These are phyloP conservation scores for Globisporangium parvum DNA, from an alignment of 352 stramenopile species.

Conservation along the genomic window DNA sequence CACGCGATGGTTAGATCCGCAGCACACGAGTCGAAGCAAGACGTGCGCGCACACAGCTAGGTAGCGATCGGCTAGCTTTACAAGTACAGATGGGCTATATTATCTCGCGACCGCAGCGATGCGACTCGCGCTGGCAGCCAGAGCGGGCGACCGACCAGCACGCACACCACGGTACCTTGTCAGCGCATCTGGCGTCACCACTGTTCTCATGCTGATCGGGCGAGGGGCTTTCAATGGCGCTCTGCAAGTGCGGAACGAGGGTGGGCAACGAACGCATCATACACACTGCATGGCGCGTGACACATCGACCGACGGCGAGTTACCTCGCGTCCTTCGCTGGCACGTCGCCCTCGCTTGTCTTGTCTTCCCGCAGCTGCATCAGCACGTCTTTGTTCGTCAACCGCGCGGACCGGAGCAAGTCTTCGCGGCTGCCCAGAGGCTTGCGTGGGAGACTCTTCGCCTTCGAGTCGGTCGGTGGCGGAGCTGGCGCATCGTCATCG, in stretches of 20 bases:
- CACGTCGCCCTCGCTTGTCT: slow-evolving; percentile 7
- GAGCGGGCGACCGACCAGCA: not conserved
- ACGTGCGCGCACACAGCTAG: slow-evolving; percentile 1
- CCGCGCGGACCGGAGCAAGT: slow-evolving; percentile 44
- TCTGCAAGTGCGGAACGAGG: slow-evolving; percentile 18
- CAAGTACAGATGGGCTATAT: slow-evolving; percentile 19
- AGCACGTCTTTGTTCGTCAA: slow-evolving; percentile 81
- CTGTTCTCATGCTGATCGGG: slow-evolving; percentile 14
- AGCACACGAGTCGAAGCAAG: not conserved
- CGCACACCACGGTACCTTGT: slow-evolving; percentile 31
- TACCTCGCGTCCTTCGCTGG: slow-evolving; percentile 31
- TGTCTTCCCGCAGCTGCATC: slow-evolving; percentile 34
- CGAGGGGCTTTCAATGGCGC: slow-evolving; percentile 22
- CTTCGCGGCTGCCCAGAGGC: slow-evolving; percentile 55
- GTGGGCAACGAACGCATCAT: slow-evolving; percentile 7
- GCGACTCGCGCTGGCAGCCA: not conserved
- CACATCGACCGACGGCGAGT: slow-evolving; percentile 3
- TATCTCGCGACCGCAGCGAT: slow-evolving; percentile 8
- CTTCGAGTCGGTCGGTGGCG: slow-evolving; percentile 21
- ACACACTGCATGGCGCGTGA: not conserved
- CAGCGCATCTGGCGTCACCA: slow-evolving; percentile 20
- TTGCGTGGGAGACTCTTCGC: slow-evolving; percentile 41
- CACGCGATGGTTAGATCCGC: slow-evolving; percentile 4
- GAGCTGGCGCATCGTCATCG: slow-evolving; percentile 27
- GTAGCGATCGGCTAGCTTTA: slow-evolving; percentile 1